Conservation (phyloP, 2,329 filamentous ascomycete species). For the Aspergillus sp. region DNA sequence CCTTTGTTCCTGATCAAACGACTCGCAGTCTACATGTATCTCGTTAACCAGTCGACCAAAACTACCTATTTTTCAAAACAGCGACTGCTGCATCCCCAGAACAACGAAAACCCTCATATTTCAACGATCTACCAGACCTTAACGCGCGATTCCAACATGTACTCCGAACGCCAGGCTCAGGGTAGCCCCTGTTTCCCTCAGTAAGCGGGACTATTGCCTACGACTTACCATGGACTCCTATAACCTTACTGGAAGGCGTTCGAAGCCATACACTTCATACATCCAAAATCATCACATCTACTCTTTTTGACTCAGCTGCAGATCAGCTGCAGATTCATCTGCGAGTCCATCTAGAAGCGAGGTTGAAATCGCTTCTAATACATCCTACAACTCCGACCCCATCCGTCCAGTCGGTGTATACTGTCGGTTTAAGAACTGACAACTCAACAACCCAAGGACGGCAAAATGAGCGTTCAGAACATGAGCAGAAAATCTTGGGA, state of each 20-base stretch:
- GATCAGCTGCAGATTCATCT: neutral
- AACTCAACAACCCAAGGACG: neutral
- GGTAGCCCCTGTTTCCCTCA: slow-evolving; percentile 26
- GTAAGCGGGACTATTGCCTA: slow-evolving; percentile 25
- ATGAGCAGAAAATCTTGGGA: slow-evolving; percentile 36
- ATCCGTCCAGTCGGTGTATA: neutral
- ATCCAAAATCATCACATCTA: slow-evolving; percentile 11
- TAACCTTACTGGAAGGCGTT: slow-evolving; percentile 30
- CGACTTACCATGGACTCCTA: slow-evolving; percentile 33
- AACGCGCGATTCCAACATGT: slow-evolving; percentile 26
- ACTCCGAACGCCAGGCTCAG: slow-evolving; percentile 22
- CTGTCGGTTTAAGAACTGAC: neutral
- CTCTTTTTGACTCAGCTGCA: slow-evolving; percentile 9
- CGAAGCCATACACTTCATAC: slow-evolving; percentile 27
- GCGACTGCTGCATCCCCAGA: slow-evolving; percentile 6
- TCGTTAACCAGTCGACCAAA: slow-evolving; percentile 12
- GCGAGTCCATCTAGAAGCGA: neutral
- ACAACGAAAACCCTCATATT: slow-evolving; percentile 3
- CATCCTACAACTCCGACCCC: neutral
- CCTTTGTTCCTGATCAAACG: neutral
- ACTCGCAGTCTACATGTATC: slow-evolving; percentile 24
- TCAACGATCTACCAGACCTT: slow-evolving; percentile 3
- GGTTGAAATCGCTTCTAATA: neutral
- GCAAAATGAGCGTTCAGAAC: slow-evolving; percentile 28
- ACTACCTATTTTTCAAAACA: slow-evolving; percentile 10